These are phyloP conservation scores for Paramyrothecium roridum DNA, from an alignment of 2,329 filamentous ascomycete species.

Conservation along the genomic window DNA sequence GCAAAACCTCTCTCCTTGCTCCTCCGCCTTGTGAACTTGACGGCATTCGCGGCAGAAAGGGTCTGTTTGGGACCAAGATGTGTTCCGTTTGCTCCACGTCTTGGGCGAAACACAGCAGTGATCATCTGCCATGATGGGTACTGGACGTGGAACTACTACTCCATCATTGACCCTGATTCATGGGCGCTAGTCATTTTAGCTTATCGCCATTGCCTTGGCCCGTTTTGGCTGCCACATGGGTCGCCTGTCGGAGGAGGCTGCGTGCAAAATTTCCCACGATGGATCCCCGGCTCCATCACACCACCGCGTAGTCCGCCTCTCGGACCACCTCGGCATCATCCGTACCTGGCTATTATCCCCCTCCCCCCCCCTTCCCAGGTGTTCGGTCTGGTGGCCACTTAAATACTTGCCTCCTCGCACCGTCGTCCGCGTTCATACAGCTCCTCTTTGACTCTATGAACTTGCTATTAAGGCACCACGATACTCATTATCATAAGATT, in stretches of 20 bases:
- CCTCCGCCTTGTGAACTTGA: background rate
- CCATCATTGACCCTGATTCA: background rate
- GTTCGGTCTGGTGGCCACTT: background rate
- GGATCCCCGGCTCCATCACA: slow-evolving; percentile 1
- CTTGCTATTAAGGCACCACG: background rate
- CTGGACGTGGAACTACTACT: background rate
- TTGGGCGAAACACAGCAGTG: background rate
- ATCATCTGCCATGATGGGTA: background rate
- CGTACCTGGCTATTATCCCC: background rate
- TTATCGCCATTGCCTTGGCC: slow-evolving; percentile 1
- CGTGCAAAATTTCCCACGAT: slow-evolving; percentile 6
- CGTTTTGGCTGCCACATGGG: background rate
- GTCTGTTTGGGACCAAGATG: no score
- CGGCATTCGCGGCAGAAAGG: background rate
- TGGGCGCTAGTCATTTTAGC: slow-evolving; percentile 1
- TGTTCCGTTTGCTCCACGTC: background rate
- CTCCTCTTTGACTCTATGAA: background rate
- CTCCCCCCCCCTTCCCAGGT: background rate
- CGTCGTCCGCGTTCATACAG: background rate
- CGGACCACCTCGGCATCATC: background rate
- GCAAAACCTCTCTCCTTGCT: background rate
- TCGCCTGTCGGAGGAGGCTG: background rate
- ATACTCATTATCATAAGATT: background rate
- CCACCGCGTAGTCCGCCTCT: background rate
- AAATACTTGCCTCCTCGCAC: background rate